Percentiles rank a stretch among this genome's conserved stretches.
Evolutionary conservation across 2,329 filamentous ascomycete species (phyloP).

Genomic region (Fusarium sp.): DNA sequence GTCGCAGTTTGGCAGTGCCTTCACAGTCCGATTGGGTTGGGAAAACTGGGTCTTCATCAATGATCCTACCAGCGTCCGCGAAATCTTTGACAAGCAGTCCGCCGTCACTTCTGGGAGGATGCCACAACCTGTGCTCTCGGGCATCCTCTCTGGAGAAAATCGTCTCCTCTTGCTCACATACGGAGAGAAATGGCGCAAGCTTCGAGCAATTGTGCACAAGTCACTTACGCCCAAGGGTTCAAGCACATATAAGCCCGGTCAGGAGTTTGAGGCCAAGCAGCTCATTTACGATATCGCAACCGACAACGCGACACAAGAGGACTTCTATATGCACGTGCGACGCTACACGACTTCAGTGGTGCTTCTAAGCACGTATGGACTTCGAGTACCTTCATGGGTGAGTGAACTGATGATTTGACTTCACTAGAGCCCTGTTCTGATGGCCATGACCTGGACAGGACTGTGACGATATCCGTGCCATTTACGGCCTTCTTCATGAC

Average conservation of each 20-base stretch:
- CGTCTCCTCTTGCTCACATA: constrained; percentile 14
- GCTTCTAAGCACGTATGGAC: constrained; percentile 14
- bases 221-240: constrained; percentile 12
- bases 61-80: constrained; percentile 11
- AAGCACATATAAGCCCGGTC: background rate
- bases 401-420: background rate
- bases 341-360: constrained; percentile 19
- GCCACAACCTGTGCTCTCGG: constrained; percentile 16
- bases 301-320: background rate
- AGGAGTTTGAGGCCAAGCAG: background rate
- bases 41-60: constrained; percentile 27
- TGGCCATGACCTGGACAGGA: background rate
- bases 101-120: constrained; percentile 17
- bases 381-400: constrained; percentile 18
- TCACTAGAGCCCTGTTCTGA: background rate
- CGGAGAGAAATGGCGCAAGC: constrained; percentile 20
- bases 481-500: constrained; percentile 14
- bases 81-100: constrained; percentile 30
- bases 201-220: constrained; percentile 12
- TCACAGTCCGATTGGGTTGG: constrained; percentile 14
- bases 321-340: background rate
- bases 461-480: constrained; percentile 3
- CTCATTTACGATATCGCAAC: background rate
- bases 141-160: constrained; percentile 15
- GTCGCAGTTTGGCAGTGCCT: constrained; percentile 15